Percentiles rank a stretch among this genome's conserved stretches.
Conservation (phyloP, 139 green algal genomes). For the Chlorella sp. region DNA sequence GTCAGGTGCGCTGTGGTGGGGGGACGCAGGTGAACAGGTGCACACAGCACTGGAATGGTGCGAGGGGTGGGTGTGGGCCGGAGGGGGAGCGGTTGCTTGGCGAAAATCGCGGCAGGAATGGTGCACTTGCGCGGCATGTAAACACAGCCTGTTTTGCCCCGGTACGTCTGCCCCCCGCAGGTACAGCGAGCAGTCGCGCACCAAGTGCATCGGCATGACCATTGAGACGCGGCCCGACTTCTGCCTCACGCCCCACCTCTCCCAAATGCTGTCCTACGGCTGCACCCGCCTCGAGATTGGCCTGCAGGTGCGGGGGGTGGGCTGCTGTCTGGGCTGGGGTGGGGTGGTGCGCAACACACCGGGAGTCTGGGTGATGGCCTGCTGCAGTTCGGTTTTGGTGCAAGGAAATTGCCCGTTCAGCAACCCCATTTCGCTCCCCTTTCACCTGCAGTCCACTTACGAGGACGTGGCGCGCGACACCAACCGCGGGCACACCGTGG, state of each 20-base stretch:
- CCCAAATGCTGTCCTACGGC: constrained; percentile 92
- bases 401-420: too few relatives aligned
- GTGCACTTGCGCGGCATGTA: too few relatives aligned
- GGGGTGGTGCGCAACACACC: too few relatives aligned
- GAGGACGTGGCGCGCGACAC: constrained; percentile 96
- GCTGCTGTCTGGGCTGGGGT: not conserved
- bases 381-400: too few relatives aligned
- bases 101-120: too few relatives aligned
- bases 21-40: too few relatives aligned
- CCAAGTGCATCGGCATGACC: constrained; percentile 96
- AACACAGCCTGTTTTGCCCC: not conserved
- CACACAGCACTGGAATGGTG: too few relatives aligned
- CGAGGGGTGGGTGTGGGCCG: too few relatives aligned
- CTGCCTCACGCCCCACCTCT: constrained; percentile 81
- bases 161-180: not conserved
- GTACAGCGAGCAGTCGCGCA: constrained; percentile 82
- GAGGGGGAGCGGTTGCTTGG: too few relatives aligned
- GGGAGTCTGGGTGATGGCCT: too few relatives aligned
- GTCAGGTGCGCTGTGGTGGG: constrained; percentile 37
- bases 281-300: constrained; percentile 95
- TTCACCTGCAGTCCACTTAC: constrained; percentile 3
- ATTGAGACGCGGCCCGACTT: constrained; percentile 98
- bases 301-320: constrained; percentile 72
- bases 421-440: too few relatives aligned
- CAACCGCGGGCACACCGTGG: constrained; percentile 94